Conservation (phyloP, 1,284 basidiomycete genomes). For the Cryptococcus sp. region DNA sequence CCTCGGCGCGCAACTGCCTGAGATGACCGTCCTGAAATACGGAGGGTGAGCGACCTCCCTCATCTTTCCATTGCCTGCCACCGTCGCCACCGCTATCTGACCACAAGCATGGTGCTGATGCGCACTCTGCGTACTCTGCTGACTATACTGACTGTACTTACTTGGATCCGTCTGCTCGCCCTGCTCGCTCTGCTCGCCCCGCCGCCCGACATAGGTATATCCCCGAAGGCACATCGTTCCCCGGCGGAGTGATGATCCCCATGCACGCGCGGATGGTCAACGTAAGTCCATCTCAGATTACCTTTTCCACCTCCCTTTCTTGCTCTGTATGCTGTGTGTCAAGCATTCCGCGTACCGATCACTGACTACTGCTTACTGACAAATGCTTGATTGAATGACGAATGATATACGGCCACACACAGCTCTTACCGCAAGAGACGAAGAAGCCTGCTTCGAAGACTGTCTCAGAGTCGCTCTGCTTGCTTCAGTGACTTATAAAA, state of each 20-base stretch:
- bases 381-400: not conserved
- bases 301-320: not conserved
- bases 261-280: slow-evolving; percentile 45
- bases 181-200: not conserved
- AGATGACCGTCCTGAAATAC: slow-evolving; percentile 42
- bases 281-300: slow-evolving; percentile 3
- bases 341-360: too few species aligned
- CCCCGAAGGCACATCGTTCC: slow-evolving; percentile 42
- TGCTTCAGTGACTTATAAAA: slow-evolving; percentile 1
- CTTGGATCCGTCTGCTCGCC: not conserved
- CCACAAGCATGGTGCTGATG: too few species aligned
- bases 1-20: slow-evolving; percentile 34
- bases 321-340: not conserved
- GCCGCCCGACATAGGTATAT: slow-evolving; percentile 28
- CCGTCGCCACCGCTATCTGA: not conserved
- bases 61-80: not conserved
- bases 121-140: not conserved
- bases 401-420: not conserved
- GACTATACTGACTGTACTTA: too few species aligned
- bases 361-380: too few species aligned
- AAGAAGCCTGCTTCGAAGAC: not conserved
- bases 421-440: slow-evolving; percentile 16
- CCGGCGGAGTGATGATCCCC: slow-evolving; percentile 39
- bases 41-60: slow-evolving; percentile 30
- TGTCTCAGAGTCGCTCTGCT: slow-evolving; percentile 9